phyloP scores from a whole-genome alignment of 1,284 basidiomycete species.

The Xerocomus nothofagi region DNA sequence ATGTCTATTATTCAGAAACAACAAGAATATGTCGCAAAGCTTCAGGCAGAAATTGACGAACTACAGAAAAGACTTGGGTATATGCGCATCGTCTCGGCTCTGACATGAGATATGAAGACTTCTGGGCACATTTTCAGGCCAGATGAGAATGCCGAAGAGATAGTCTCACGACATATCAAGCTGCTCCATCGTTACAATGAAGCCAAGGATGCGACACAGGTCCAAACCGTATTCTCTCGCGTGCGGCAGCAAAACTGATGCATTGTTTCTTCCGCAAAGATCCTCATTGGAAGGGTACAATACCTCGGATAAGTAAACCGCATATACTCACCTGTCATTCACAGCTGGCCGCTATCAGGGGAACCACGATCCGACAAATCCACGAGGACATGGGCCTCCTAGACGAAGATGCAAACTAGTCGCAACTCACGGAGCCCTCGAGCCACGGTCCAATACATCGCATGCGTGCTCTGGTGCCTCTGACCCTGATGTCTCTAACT shows the following conservation, averaged over 20 bases:
- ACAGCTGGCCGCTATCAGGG: constrained; percentile 64
- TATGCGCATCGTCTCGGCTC: constrained; percentile 15
- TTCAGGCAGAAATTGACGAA: constrained; percentile 53
- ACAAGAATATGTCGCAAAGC: constrained; percentile 48
- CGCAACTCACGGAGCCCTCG: neutral
- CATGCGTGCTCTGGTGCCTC: neutral
- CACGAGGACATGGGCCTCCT: constrained; percentile 66
- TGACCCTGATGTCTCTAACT: neutral
- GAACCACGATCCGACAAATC: constrained; percentile 67
- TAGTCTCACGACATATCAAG: constrained; percentile 69
- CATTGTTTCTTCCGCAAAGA: constrained; percentile 15
- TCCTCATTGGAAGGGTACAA: constrained; percentile 36
- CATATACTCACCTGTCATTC: constrained; percentile 15
- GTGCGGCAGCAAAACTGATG: neutral
- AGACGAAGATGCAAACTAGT: constrained; percentile 39
- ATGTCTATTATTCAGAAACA: constrained; percentile 45
- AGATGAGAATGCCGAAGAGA: constrained; percentile 57
- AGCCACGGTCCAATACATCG: neutral
- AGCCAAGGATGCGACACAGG: constrained; percentile 79
- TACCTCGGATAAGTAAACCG: constrained; percentile 31
- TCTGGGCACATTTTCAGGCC: constrained; percentile 37
- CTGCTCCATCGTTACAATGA: constrained; percentile 77
- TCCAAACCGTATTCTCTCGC: constrained; percentile 19
- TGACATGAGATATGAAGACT: neutral
- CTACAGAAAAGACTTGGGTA: constrained; percentile 59